phyloP scores from a whole-genome alignment of 768 basidiomycete genomes.

The Stropharia rugosoannulata region DNA sequence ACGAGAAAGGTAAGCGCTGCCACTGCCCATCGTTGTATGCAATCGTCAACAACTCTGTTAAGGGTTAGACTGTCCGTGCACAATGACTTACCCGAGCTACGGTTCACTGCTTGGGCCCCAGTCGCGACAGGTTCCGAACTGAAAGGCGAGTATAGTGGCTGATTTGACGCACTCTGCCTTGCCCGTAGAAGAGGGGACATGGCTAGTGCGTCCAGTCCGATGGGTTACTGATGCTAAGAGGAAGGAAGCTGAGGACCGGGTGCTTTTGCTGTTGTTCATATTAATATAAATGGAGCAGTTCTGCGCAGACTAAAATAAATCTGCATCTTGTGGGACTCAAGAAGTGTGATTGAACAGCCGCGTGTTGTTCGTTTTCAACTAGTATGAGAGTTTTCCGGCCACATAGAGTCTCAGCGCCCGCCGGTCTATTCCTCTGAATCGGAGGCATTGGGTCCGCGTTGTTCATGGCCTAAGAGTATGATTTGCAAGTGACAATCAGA shows the following conservation, averaged over 20 bases:
- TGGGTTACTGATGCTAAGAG: constrained; percentile 5
- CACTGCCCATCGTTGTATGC: constrained; percentile 20
- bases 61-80: neutral
- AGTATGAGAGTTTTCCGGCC: neutral
- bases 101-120: constrained; percentile 31
- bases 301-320: neutral
- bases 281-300: neutral
- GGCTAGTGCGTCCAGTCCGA: constrained; percentile 1
- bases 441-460: too few relatives aligned
- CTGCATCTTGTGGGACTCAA: neutral
- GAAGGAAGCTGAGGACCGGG: neutral
- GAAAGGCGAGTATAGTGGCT: constrained; percentile 24
- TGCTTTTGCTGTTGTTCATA: neutral
- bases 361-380: neutral
- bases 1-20: constrained; percentile 35
- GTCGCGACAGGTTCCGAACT: constrained; percentile 17
- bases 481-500: too few relatives aligned
- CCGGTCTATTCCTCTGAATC: too few relatives aligned
- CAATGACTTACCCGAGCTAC: constrained; percentile 27
- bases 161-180: constrained; percentile 3
- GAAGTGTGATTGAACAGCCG: too few relatives aligned
- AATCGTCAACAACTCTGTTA: neutral
- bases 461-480: too few relatives aligned
- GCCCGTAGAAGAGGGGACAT: constrained; percentile 19
- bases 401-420: too few relatives aligned